Evolutionary conservation across 2,329 filamentous ascomycete genomes (phyloP), one percentile per base, ranked within the genome.

Genomic region (Cercospora sp.): DNA sequence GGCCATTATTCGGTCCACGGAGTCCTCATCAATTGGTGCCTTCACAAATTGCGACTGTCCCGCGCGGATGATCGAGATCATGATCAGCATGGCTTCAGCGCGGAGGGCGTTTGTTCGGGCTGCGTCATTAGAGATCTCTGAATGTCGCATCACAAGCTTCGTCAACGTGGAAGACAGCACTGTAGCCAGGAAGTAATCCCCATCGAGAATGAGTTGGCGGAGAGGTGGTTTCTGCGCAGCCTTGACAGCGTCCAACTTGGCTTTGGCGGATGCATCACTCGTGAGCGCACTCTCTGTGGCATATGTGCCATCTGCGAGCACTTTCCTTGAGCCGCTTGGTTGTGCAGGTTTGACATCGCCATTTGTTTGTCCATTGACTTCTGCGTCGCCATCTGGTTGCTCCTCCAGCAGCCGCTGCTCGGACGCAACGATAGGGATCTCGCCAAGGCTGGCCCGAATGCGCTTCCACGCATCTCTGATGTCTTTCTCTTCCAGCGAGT

Each of bases 31-130:
- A 72, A 99, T 98, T 2, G 93, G 92, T 1, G 93, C 91, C 84
- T 98, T 98, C 77, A 97, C 95, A 74, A 99, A 99, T 72, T 97
- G 93, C n/a, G 94, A 98, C 81, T 99, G 95, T 48, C 95, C 95
- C 69, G 97, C 95, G 60, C 95, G 93, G 73, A 99, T 93, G 73
- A 99, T 96, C 5, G 95, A 98, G 75, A 99, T 97, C 94, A 98
- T 97, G 78, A 99, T 98, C 63, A 99, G 87, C 95, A 99, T 99
- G 55, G 95, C 95, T 81, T 99, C 95, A 3, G 95, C 95, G 60
- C 93, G 91, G 28, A 99, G 87, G 31, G 94, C 94, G 75, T 99
- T 99, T 31, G 94, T 98, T 45, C 95, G 90, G 53, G 92, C 91
- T 53, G 86, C 82, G 75, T 97, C 94, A 26, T 90, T 84, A 1